Evolutionary conservation across 78 protist genomes (phyloP).

Genomic region (Dictyostelium capitatum): DNA sequence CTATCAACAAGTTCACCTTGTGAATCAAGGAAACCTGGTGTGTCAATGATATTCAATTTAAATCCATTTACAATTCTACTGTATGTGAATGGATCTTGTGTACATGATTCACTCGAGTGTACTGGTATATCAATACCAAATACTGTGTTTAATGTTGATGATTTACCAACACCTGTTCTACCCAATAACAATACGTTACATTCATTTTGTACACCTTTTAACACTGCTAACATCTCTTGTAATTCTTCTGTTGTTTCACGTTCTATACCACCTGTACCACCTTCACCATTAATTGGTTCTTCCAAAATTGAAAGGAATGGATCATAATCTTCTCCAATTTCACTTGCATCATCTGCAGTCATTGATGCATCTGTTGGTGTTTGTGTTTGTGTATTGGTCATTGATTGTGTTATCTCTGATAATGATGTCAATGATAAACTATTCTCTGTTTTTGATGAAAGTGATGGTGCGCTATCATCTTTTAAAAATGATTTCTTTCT

Average conservation of each 20-base stretch:
- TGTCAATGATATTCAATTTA: conserved; percentile 76
- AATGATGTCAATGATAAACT: conserved; percentile 66
- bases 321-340: conserved; percentile 75
- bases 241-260: conserved; percentile 71
- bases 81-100: conserved; percentile 80
- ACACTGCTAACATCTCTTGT: conserved; percentile 74
- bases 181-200: conserved; percentile 71
- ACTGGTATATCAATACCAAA: conserved; percentile 83
- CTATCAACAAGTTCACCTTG: conserved; percentile 72
- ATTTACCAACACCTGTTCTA: conserved; percentile 82
- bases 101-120: conserved; percentile 58
- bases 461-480: conserved; percentile 6
- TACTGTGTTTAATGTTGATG: conserved; percentile 66
- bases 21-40: conserved; percentile 71
- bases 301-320: conserved; percentile 72
- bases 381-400: conserved; percentile 54
- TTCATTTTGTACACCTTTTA: conserved; percentile 77
- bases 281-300: conserved; percentile 20
- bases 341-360: conserved; percentile 64
- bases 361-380: conserved; percentile 51
- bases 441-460: conserved; percentile 11
- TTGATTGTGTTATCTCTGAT: conserved; percentile 66
- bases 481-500: conserved; percentile 20
- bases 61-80: conserved; percentile 72
- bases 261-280: conserved; percentile 13